Evolutionary conservation across 148 eudicot species (phyloP), one percentile per base, ranked within the genome.

Genomic region (Rhododendron kiyosumense): DNA sequence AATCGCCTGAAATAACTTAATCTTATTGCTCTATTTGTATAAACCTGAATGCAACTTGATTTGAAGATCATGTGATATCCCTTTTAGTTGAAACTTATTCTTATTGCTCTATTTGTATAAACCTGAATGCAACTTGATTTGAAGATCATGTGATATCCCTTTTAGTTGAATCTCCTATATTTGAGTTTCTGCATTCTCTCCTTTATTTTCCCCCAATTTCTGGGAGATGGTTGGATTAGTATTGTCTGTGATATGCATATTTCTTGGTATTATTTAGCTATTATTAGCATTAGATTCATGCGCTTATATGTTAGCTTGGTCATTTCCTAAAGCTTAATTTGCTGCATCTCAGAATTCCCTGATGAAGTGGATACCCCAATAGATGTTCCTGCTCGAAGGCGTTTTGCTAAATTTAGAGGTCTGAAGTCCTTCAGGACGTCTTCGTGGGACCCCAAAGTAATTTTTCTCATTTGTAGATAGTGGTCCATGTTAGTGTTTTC

Each of bases 361-460:
- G 99, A 97, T 89, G 99, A 97, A 91, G 98, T 97, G 67, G 98
- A 94, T 90, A 91, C 99, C 75, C 99, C 98, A 34, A 12, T 94
- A 65, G 99, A 97, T 84, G 80, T 97, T 87, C 93, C 99, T 46
- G 99, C 98, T 75, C 91, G 98, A 74, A 95, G 92, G 88, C 93
- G 99, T 57, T 97, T 95, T 89, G 98, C 98, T 52, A 95, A 94
- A 89, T 97, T 94, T 82, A 91, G 99, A 92, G 98, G 98, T 61
- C 90, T 97, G 36, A 97, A 95, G 92, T 97, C 99, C 81, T 97
- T 95, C 83, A 93, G 98, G 86, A 97, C 99, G 36, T 97, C 99
- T 36, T 86, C 98, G 59, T 97, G 99, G 99, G 99, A 97, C 88
- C 98, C 98, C 18, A 94, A 95, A 90, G 99, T 97, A 88, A 88